Conservation (phyloP, 768 basidiomycete genomes). For the Peribolospora kevripleyi region DNA sequence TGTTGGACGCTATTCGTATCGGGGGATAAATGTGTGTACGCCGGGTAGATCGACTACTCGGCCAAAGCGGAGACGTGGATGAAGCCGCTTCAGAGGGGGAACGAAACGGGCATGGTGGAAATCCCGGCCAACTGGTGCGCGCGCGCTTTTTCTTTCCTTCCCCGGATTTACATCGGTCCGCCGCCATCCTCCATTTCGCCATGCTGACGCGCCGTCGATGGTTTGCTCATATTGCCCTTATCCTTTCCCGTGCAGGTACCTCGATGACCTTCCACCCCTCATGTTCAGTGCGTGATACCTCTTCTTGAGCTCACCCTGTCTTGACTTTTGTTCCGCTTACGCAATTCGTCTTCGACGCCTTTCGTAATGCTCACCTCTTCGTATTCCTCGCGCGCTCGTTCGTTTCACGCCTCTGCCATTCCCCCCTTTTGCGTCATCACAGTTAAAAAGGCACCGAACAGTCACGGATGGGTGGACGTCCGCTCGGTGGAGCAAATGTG, state of each 20-base stretch:
- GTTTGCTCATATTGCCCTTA: too few species aligned
- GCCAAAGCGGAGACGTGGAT: conserved; percentile 40
- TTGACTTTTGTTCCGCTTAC: neutral
- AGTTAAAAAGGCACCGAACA: conserved; percentile 28
- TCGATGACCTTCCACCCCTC: conserved; percentile 32
- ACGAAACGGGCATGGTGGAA: conserved; percentile 36
- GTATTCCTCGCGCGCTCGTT: neutral
- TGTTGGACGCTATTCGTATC: too few species aligned
- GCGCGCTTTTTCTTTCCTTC: neutral
- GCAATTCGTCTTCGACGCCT: neutral
- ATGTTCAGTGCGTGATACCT: conserved; percentile 37
- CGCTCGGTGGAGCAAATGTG: conserved; percentile 45
- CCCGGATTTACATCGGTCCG: neutral
- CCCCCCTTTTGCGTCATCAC: too few species aligned
- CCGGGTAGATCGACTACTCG: conserved; percentile 33
- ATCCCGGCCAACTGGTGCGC: conserved; percentile 37
- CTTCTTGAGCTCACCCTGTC: too few species aligned
- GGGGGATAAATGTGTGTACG: too few species aligned
- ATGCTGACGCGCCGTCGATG: too few species aligned
- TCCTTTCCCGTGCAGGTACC: conserved; percentile 24
- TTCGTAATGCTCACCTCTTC: neutral
- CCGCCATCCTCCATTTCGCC: too few species aligned
- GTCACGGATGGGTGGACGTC: conserved; percentile 51
- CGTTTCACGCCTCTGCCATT: too few species aligned
- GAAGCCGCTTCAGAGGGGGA: conserved; percentile 42